Evolutionary conservation across 75 land plant genomes (phyloP), one percentile per base, ranked within the genome.

Genomic region (Sequoiadendron giganteum): DNA sequence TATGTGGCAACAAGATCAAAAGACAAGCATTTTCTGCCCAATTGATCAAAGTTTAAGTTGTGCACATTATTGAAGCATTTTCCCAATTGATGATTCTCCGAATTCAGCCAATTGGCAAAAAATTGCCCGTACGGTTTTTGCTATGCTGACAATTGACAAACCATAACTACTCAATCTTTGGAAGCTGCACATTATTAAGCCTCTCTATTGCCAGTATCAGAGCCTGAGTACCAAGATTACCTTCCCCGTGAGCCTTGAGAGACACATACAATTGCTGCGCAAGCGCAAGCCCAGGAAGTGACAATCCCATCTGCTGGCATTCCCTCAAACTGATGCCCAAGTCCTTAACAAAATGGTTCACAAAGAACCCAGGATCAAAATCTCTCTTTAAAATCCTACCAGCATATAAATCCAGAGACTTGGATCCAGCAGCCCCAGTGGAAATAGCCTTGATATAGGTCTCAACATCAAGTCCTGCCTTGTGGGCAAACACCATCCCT

Each of bases 261-360:
- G 99, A 95, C 83, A 97, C 85, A 87, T 97, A 98, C 36, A 98
- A 93, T 91, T 98, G 99, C 49, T 97, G 99, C 68, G 99, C 99
- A 85, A 98, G 88, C 4, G 98, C 99, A 85, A 98, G 90, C 38
- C 99, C 99, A 11, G 99, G 99, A 65, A 98, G 88, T 25, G 95
- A 89, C 75, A 98, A 77, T n/a, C 95, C 97, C 97, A 95, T 93
- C 36, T 87, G 87, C 89, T 94, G 89, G 90, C 98, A 97, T 87
- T 98, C 99, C 83, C 85, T 92, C 88, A 96, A 88, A 82, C 96
- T 94, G 40, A 96, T 96, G 43, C 98, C 98, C 84, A 96, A 88
- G 83, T 96, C 98, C 94, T 96, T 96, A 34, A 96, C 97, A 85
- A 96, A 94, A 84, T 96, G 95, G 49, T 96, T 92, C 83, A 96